A percentile compares a stretch with the other conserved stretches of the same genome.
These are phyloP conservation scores for Thalassiosira sp. DNA, from an alignment of 352 stramenopile genomes.

Conservation along the genomic window DNA sequence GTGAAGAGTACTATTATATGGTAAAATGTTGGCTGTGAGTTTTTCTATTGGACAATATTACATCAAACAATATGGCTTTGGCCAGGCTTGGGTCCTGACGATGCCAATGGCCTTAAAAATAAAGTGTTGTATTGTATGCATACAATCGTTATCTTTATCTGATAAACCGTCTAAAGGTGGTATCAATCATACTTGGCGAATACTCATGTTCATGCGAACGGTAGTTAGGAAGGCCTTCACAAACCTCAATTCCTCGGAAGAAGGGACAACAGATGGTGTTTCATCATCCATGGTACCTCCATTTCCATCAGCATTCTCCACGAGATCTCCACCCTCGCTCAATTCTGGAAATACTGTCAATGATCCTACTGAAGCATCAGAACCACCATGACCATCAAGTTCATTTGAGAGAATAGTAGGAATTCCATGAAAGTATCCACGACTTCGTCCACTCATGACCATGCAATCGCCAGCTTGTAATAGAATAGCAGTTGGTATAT, in stretches of 20 bases:
- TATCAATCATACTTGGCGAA: slow-evolving; percentile 39
- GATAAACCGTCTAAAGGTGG: background rate
- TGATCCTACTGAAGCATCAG: background rate
- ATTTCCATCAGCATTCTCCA: too few relatives aligned
- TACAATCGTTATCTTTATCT: background rate
- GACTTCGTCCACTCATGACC: slow-evolving; percentile 45
- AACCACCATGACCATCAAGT: background rate
- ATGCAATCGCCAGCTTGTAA: slow-evolving; percentile 51
- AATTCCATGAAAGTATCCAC: slow-evolving; percentile 50
- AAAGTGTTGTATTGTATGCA: background rate
- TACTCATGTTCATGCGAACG: slow-evolving; percentile 55
- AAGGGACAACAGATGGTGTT: slow-evolving; percentile 15
- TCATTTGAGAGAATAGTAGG: slow-evolving; percentile 46
- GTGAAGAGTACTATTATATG: too few relatives aligned
- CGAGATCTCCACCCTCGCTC: slow-evolving; percentile 1
- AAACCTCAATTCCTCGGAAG: slow-evolving; percentile 39
- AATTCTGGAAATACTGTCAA: slow-evolving; percentile 42
- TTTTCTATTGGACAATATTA: too few relatives aligned
- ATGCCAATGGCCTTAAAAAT: too few relatives aligned
- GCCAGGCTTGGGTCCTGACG: too few relatives aligned
- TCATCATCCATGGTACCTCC: slow-evolving; percentile 1
- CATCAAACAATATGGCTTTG: too few relatives aligned
- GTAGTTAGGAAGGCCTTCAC: slow-evolving; percentile 40
- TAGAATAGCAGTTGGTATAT: slow-evolving; percentile 40
- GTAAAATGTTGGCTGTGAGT: too few relatives aligned